Evolutionary conservation across 768 basidiomycete species (phyloP), one percentile per base, ranked within the genome.

Genomic region (Podaxis carcinomalis): DNA sequence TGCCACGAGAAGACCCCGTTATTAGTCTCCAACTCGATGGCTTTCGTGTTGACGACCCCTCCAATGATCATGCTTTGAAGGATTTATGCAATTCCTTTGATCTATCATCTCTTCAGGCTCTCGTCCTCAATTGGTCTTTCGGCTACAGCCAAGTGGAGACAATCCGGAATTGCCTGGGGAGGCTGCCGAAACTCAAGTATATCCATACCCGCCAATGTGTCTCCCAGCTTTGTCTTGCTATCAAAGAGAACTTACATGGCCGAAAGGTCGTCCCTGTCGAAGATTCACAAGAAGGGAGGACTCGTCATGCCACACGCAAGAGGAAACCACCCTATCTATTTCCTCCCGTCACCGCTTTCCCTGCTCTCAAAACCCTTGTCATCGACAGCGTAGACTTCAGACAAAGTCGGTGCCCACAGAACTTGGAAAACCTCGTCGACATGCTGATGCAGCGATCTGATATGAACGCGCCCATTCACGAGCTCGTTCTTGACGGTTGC

Each of bases 381-480:
- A 23, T 60, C 27, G 16, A 42, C 2, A 16, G 16, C 16, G 5
- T 21, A 0, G 51, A 60, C 4, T 35, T 53, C 19, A 32, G 40
- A 1, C 14, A 25, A 27, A 28, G 27, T 28, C 9, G 27, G 32
- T 21, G 2, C 19, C 39, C 42, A 44, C 40, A 50, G 7, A 36
- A 19, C 14, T 9, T 53, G 40, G 59, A 53, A 2, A 14, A 4
- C n/a, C 42, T 60, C 27, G 25, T 44, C 7, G 42, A 46, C 19
- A 46, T 46, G 40, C 16, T 60, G 28, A 53, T 60, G 51, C 51
- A 60, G 19, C 59, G 59, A 11, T 53, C 42, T 7, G 39, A 60
- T 13, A 53, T 52, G 40, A 47, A 53, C 14, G 51, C 51, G 10
- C 59, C 59, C 14, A 60, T 60, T 46, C 50, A 60, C 7, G 2